phyloP scores from a whole-genome alignment of 768 basidiomycete genomes.

The Tylopilus sp. region DNA sequence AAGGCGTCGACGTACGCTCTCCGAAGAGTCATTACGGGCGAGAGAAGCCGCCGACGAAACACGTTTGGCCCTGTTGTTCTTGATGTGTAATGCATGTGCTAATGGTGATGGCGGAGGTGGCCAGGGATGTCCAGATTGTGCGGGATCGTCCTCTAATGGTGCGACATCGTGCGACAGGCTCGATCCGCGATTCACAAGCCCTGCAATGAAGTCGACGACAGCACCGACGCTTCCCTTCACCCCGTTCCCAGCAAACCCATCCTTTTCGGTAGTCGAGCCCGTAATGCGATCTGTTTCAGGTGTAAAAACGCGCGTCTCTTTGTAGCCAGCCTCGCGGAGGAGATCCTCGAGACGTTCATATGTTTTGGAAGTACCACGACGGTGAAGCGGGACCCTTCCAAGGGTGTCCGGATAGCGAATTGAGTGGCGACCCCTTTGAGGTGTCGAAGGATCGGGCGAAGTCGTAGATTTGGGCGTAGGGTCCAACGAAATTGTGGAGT shows the following conservation, averaged over 20 bases:
- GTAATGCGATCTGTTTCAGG: conserved; percentile 66
- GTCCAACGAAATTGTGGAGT: conserved; percentile 5
- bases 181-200: conserved; percentile 43
- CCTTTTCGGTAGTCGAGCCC: conserved; percentile 24
- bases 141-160: conserved; percentile 4
- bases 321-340: conserved; percentile 84
- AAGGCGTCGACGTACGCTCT: conserved; percentile 15
- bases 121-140: conserved; percentile 12
- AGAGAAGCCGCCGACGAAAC: conserved; percentile 17
- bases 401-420: conserved; percentile 57
- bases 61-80: conserved; percentile 6
- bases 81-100: conserved; percentile 10
- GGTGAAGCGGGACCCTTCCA: conserved; percentile 69
- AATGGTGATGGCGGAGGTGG: conserved; percentile 28
- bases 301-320: conserved; percentile 87
- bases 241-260: conserved; percentile 33
- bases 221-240: conserved; percentile 45
- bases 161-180: conserved; percentile 19
- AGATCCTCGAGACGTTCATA: conserved; percentile 87
- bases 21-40: conserved; percentile 19
- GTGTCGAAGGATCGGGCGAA: conserved; percentile 38
- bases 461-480: conserved; percentile 5
- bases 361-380: conserved; percentile 73
- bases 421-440: conserved; percentile 38
- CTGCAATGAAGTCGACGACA: conserved; percentile 65